A percentile compares a stretch with the other conserved stretches of the same genome.
phyloP scores from a whole-genome alignment of 1,284 basidiomycete genomes.

The Inonotus obliquus region DNA sequence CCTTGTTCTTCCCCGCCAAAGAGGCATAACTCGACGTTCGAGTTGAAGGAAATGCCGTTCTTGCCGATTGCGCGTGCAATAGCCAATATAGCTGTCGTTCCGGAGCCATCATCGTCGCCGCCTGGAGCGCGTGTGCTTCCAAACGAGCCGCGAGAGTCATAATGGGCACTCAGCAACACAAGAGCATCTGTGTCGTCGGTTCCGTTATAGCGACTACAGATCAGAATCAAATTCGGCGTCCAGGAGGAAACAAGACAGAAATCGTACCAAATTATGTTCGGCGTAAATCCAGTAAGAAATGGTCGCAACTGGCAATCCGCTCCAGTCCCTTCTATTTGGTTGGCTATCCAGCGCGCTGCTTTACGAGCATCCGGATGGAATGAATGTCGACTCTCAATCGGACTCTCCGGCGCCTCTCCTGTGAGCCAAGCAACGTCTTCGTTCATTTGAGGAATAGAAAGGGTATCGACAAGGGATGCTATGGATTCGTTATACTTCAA shows the following conservation, averaged over 20 bases:
- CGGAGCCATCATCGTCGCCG: constrained; percentile 78
- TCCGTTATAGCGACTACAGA: constrained; percentile 48
- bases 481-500: constrained; percentile 57
- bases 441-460: constrained; percentile 58
- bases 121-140: constrained; percentile 70
- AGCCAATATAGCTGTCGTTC: constrained; percentile 68
- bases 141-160: constrained; percentile 84
- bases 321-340: constrained; percentile 65
- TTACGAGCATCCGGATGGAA: constrained; percentile 64
- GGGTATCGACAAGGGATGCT: constrained; percentile 56
- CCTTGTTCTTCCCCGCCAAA: constrained; percentile 77
- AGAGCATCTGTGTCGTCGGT: constrained; percentile 49
- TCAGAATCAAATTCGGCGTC: background rate
- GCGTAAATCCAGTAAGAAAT: constrained; percentile 71
- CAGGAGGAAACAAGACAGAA: background rate
- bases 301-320: constrained; percentile 61
- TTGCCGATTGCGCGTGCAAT: constrained; percentile 69
- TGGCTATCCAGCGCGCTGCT: constrained; percentile 76
- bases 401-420: constrained; percentile 64
- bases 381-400: constrained; percentile 71
- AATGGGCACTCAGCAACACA: constrained; percentile 76
- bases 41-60: constrained; percentile 56
- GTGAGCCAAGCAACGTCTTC: constrained; percentile 76
- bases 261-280: constrained; percentile 77
- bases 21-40: constrained; percentile 63